These are phyloP conservation scores for Mycena galericulata DNA, from an alignment of 768 basidiomycete species.

Conservation along the genomic window DNA sequence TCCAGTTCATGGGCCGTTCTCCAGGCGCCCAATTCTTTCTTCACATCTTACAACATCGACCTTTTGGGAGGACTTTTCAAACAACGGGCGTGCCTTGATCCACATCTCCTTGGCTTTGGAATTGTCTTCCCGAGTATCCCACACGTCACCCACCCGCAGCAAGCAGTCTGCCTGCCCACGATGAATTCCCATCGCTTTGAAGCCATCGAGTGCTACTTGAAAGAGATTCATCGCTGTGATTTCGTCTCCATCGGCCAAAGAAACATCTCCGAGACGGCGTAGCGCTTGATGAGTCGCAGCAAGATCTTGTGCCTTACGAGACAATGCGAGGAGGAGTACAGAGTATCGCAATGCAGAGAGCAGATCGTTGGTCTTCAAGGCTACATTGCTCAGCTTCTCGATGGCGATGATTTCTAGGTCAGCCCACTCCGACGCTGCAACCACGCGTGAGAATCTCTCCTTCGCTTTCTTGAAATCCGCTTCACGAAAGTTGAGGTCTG, in stretches of 20 bases:
- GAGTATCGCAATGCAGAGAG: not conserved
- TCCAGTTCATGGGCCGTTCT: no score
- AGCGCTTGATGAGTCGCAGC: conserved; percentile 17
- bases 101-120: not conserved
- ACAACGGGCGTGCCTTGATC: not conserved
- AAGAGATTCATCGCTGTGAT: conserved; percentile 3
- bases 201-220: conserved; percentile 2
- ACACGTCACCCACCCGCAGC: conserved; percentile 8
- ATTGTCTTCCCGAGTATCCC: not conserved
- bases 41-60: not conserved
- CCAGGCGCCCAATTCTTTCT: conserved; percentile 22
- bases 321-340: not conserved
- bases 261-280: conserved; percentile 18
- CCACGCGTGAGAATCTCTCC: not conserved
- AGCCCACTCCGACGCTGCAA: not conserved
- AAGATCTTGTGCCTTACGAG: not conserved
- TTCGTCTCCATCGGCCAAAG: not conserved
- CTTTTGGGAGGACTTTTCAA: conserved; percentile 1
- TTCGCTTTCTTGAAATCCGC: not conserved
- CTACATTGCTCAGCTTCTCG: conserved; percentile 15
- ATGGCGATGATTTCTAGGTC: conserved; percentile 16
- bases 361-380: not conserved
- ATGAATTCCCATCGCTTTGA: conserved; percentile 11
- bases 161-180: conserved; percentile 1
- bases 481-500: not conserved